Base-by-base conservation (phyloP, 176 grass and related monocot genomes). In the Alopecurus myosuroides region DNA sequence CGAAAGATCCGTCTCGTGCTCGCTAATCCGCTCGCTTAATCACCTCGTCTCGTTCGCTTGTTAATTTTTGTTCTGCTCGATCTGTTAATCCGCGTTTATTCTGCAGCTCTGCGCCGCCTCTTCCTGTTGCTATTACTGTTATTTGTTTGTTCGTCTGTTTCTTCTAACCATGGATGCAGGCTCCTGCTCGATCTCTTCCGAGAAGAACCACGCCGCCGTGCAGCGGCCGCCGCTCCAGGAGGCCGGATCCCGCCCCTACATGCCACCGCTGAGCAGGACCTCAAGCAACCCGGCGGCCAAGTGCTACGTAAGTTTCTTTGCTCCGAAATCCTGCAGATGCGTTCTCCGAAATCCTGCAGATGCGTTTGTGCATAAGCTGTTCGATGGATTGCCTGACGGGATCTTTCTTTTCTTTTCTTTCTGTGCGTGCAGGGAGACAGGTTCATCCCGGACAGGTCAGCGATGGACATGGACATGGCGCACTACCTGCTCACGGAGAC, bases 391-490 rank as follows among this genome's bases (percentile, higher is more conserved):
- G 49, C 39, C 75, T 87, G 81, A 70, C 30, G 4, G 22, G 44
- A 26, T 78, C 70, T 9, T 4, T 55, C 37, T 1, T 58, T n/a
- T 10, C 9, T 3, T 13, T 10, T 22, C 67, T 17, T 6, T 73
- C 11, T 62, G 28, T 14, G 23, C 45, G 23, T 15, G 66, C 84
- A 94, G 92, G 92, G 92, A 0, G 92, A 94, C 22, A 91, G 87
- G 52, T 94, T 94, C 58, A 94, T 94, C 35, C 92, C 92, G 13
- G 87, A 91, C 78, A 76, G 89, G 30, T 94, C 87, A 26, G 88
- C 87, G 22, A 94, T 91, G 87, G 92, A 94, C 79, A 89, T 94
- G 79, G 92, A 94, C 87, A 75, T 94, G 64, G 84, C 92, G 25
- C 88, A 94, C 67, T 94, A 91, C 81, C 80, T 94, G 66, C 89